Base-by-base conservation (phyloP, 148 eudicot species). In the Persicaria maculosa region DNA sequence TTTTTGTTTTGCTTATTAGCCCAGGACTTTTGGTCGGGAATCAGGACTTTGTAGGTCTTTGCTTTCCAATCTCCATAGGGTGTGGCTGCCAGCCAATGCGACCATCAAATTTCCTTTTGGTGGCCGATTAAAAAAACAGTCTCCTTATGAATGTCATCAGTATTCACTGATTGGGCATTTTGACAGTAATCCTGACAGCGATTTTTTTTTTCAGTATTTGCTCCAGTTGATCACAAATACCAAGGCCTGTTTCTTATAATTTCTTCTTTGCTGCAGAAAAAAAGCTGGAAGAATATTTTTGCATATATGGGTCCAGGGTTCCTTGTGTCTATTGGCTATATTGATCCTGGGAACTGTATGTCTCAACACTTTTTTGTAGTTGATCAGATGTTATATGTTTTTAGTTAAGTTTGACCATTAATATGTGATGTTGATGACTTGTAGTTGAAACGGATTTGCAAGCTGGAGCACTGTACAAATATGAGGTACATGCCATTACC, bases 291-390 rank as follows among this genome's bases (percentile, higher is more conserved):
- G 83, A 94, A 94, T 79, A 82, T 94, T 11, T 87, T 94, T 79
- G 77, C 95, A 0, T 94, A 94, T 77, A 81, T 94, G 87, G 98
- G 97, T 46, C 98, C 97, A 75, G 98, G 98, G 7, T 91, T 94
- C 80, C 95, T 94, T 72, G 97, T 94, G 71, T 91, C 91, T 50
- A 94, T 94, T 71, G 98, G 97, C 10, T 94, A 94, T 79, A 94
- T 94, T 62, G 98, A 94, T 86, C 98, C 98, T 31, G 98, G 98
- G 78, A 94, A 94, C 45, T 91, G 98, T 94, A 87, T 82, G 97
- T 16, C 25, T 55, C 7, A n/a, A 9, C 15, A 55, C 45, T 19
- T 50, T 68, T 73, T 81, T 70, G 70, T 7, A 36, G 20, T 72
- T 20, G 75, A 43, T 20, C 9, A 54, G 20, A 54, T 54, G 59